A percentile compares a stretch with the other conserved stretches of the same genome.
phyloP scores from a whole-genome alignment of 2,329 filamentous ascomycete species.

The Xylariomycetidae sp. region DNA sequence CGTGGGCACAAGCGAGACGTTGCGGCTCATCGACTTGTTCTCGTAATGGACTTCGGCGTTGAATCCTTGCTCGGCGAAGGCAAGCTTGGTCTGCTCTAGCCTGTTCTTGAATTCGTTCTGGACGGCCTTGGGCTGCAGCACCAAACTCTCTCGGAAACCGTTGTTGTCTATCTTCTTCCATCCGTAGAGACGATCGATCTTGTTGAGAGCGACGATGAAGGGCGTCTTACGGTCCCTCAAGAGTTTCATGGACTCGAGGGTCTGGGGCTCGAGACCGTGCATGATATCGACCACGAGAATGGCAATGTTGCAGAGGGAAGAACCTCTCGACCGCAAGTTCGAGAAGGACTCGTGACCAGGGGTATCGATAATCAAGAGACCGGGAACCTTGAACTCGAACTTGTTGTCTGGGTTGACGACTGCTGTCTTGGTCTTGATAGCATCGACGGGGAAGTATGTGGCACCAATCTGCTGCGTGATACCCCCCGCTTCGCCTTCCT shows the following conservation, averaged over 20 bases:
- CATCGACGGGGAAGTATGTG: constrained; percentile 96
- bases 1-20: constrained; percentile 93
- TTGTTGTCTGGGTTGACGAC: constrained; percentile 86
- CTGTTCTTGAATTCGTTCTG: constrained; percentile 92
- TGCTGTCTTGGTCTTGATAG: constrained; percentile 83
- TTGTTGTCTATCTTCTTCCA: constrained; percentile 99
- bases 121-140: constrained; percentile 84
- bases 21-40: constrained; percentile 94
- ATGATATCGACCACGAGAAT: constrained; percentile 99
- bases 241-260: constrained; percentile 92
- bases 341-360: constrained; percentile 99
- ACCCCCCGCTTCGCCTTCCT: constrained; percentile 98
- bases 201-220: constrained; percentile 98
- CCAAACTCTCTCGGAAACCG: constrained; percentile 88
- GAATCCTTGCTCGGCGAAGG: constrained; percentile 94
- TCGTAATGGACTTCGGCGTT: constrained; percentile 96
- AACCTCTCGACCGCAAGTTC: constrained; percentile 92
- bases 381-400: constrained; percentile 97
- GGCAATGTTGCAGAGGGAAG: constrained; percentile 97
- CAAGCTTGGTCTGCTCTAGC: constrained; percentile 83
- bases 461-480: constrained; percentile 99
- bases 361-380: constrained; percentile 94
- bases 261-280: constrained; percentile 97
- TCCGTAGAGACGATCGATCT: constrained; percentile 97
- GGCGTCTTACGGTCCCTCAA: constrained; percentile 91